Evolutionary conservation across 768 basidiomycete genomes (phyloP), one percentile per base, ranked within the genome.

Genomic region (Auriscalpium vulgare): DNA sequence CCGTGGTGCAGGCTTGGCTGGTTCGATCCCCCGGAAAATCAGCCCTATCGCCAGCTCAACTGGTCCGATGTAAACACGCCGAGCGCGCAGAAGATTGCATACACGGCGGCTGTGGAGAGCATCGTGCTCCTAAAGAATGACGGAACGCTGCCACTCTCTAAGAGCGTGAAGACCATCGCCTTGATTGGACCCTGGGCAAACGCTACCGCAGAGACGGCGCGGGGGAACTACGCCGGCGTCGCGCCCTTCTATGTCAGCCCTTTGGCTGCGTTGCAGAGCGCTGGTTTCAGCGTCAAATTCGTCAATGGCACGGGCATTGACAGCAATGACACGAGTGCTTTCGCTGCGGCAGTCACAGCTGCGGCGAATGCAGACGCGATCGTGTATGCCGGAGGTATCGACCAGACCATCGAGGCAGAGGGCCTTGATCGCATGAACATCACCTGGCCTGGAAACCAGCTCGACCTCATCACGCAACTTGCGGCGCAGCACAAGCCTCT

Each of bases 121-220:
- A 74, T 82, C 3, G 80, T 81, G 16, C 71, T 86, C 7, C 70
- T 86, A 14, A 85, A 86, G 71, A 87, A 85, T 62, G 80, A 83
- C 55, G 78, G 77, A 13, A 75, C 74, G 7, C 70, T 87, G 2
- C 85, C 84, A 3, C 69, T 86, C 45, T 69, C 72, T 19, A 62
- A 64, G 0, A 70, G 68, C 1, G 66, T 76, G 55, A 78, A 75
- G 54, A 78, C 71, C 8, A 65, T 87, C 16, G 83, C 81, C 8
- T 63, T 86, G 44, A 73, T 85, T 51, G 84, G 85, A 0, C 82
- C 81, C 3, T 81, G 74, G 74, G 78, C 75, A 4, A 79, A 79
- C 60, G 80, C 80, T 6, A 83, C 81, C 0, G 73, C 63, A 7
- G 72, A 76, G 56, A 2, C 29, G 5, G 75, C 83, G 77, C 81